Percentiles rank a stretch among this genome's conserved stretches.
Conservation (phyloP, 2,329 filamentous ascomycete species). For the Alternaria triticimaculans region DNA sequence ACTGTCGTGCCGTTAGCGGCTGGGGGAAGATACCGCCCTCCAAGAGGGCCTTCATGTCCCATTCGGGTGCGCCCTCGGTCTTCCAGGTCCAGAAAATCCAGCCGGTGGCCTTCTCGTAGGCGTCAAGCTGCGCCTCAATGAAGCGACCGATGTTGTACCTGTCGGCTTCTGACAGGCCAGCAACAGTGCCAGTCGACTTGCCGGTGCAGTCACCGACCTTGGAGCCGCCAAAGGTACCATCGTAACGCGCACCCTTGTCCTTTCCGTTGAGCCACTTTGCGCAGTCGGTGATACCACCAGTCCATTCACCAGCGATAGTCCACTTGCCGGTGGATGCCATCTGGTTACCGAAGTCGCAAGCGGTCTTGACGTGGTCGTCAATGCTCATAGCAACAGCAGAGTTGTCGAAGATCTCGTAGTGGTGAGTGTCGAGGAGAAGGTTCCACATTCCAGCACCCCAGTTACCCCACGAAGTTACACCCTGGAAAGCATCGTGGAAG, state of each 20-base stretch:
- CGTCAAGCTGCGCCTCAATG: constrained; percentile 57
- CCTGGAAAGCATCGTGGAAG: constrained; percentile 57
- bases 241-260: constrained; percentile 55
- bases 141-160: constrained; percentile 53
- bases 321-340: constrained; percentile 56
- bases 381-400: constrained; percentile 47
- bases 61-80: constrained; percentile 57
- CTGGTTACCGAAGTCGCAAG: constrained; percentile 53
- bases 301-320: constrained; percentile 58
- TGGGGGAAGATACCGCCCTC: constrained; percentile 58
- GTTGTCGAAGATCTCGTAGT: constrained; percentile 57
- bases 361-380: constrained; percentile 50
- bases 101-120: constrained; percentile 55
- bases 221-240: constrained; percentile 49
- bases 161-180: constrained; percentile 50
- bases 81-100: constrained; percentile 62
- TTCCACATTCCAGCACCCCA: constrained; percentile 55
- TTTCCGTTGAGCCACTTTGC: constrained; percentile 58
- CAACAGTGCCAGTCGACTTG: constrained; percentile 54
- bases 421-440: constrained; percentile 56
- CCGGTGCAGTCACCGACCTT: constrained; percentile 54
- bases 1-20: constrained; percentile 47
- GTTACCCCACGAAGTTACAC: constrained; percentile 53
- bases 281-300: constrained; percentile 56
- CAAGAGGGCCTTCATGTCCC: constrained; percentile 56